Evolutionary conservation across 805 yeast species (phyloP).

Genomic region (Kodamaea neixiangensis): DNA sequence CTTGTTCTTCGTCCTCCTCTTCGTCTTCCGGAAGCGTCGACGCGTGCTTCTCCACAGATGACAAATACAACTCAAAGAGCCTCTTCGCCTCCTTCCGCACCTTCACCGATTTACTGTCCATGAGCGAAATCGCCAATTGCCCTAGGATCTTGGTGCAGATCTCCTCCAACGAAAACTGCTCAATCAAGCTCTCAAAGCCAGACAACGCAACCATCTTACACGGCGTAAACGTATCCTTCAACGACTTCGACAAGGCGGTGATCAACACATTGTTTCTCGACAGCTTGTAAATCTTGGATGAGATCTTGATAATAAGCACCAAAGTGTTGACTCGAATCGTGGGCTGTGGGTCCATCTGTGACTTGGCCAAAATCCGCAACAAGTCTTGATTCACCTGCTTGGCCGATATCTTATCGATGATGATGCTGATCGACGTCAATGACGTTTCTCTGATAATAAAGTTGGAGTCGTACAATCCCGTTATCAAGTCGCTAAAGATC

Average conservation of each 20-base stretch:
- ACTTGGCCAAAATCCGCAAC: slow-evolving; percentile 74
- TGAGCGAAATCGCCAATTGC: slow-evolving; percentile 77
- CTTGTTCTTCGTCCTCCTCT: slow-evolving; percentile 42
- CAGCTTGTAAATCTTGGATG: slow-evolving; percentile 53
- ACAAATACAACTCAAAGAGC: slow-evolving; percentile 60
- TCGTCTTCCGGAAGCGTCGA: slow-evolving; percentile 33
- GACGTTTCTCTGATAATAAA: slow-evolving; percentile 80
- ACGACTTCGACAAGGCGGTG: slow-evolving; percentile 82
- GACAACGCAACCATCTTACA: slow-evolving; percentile 74
- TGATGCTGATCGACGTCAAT: slow-evolving; percentile 59
- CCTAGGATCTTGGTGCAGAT: slow-evolving; percentile 81
- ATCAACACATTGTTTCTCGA: slow-evolving; percentile 74
- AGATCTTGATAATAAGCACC: slow-evolving; percentile 65
- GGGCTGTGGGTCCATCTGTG: slow-evolving; percentile 75
- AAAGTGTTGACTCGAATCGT: slow-evolving; percentile 79
- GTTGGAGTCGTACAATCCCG: slow-evolving; percentile 86
- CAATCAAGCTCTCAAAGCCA: slow-evolving; percentile 67
- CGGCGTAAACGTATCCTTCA: slow-evolving; percentile 76
- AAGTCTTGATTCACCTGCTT: slow-evolving; percentile 87
- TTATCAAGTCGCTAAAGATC: slow-evolving; percentile 66
- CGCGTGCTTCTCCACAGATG: slow-evolving; percentile 41
- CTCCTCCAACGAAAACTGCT: slow-evolving; percentile 69
- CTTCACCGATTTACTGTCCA: slow-evolving; percentile 65
- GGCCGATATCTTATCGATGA: slow-evolving; percentile 67
- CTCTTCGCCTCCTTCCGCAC: slow-evolving; percentile 74